A percentile compares a stretch with the other conserved stretches of the same genome.
Conservation (phyloP, 441 rosid genomes). For the Theobroma grandiflorum region DNA sequence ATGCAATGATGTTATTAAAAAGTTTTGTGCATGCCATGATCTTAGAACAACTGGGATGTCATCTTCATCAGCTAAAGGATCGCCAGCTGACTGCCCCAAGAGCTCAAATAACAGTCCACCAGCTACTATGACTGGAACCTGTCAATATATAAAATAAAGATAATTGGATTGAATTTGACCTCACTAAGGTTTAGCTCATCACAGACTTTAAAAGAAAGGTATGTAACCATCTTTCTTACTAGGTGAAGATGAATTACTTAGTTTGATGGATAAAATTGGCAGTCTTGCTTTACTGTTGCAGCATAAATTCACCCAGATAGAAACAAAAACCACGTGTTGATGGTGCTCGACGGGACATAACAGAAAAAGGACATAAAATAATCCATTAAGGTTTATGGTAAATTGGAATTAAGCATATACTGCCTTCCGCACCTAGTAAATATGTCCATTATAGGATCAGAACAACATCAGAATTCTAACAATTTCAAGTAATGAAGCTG, state of each 20-base stretch:
- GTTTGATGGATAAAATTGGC: neutral
- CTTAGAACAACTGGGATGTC: conserved; percentile 64
- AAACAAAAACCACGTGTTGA: neutral
- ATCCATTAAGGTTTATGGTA: neutral
- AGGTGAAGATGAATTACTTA: neutral
- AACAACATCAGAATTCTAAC: neutral
- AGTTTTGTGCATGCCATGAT: conserved; percentile 72
- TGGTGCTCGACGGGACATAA: neutral
- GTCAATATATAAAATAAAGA: conserved; percentile 15
- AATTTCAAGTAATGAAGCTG: neutral
- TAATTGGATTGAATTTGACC: neutral
- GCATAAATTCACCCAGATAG: neutral
- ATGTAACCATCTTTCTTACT: neutral
- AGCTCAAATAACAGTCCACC: conserved; percentile 77
- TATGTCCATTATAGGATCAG: neutral
- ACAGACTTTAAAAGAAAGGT: neutral
- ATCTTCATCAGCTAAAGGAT: conserved; percentile 65
- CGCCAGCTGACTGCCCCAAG: conserved; percentile 71
- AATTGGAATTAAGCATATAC: neutral
- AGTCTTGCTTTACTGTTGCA: neutral
- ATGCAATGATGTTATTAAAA: conserved; percentile 62
- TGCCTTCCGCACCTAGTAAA: neutral
- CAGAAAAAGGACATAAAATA: neutral
- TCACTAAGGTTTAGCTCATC: neutral
- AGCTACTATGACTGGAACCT: conserved; percentile 75